These are phyloP conservation scores for Datisca glomerata DNA, from an alignment of 306 rosid genomes.

Conservation along the genomic window DNA sequence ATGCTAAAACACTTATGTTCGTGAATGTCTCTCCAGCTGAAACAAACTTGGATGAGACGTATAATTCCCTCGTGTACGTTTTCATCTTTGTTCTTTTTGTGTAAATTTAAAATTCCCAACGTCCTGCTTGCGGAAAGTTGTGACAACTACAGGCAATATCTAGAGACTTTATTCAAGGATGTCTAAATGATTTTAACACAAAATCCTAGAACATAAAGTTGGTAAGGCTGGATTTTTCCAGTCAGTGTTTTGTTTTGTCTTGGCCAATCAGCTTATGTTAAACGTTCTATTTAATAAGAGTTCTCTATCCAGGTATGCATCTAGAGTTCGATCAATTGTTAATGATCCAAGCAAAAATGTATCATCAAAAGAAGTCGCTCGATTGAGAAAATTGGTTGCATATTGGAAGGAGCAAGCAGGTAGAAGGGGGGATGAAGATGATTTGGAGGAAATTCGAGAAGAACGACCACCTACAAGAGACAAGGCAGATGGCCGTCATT, in stretches of 20 bases:
- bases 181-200: too few relatives aligned
- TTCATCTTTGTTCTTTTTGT: not conserved
- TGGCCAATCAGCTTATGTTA: too few relatives aligned
- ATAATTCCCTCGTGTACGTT: conserved; percentile 80
- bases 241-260: too few relatives aligned
- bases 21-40: conserved; percentile 83
- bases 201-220: too few relatives aligned
- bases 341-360: conserved; percentile 87
- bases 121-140: too few relatives aligned
- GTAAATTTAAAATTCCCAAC: too few relatives aligned
- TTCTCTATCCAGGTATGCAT: conserved; percentile 78
- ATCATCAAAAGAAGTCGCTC: conserved; percentile 73
- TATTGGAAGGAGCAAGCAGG: conserved; percentile 98
- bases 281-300: too few relatives aligned
- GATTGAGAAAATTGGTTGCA: conserved; percentile 61
- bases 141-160: too few relatives aligned
- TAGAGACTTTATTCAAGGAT: too few relatives aligned
- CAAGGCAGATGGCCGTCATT: conserved; percentile 46
- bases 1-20: conserved; percentile 93
- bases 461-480: conserved; percentile 50
- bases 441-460: conserved; percentile 74
- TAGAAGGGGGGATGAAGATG: conserved; percentile 65
- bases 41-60: conserved; percentile 83
- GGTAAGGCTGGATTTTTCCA: too few relatives aligned
- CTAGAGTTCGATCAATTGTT: conserved; percentile 81